Conservation (phyloP, 352 stramenopile genomes). For the Pythium brachiatum region DNA sequence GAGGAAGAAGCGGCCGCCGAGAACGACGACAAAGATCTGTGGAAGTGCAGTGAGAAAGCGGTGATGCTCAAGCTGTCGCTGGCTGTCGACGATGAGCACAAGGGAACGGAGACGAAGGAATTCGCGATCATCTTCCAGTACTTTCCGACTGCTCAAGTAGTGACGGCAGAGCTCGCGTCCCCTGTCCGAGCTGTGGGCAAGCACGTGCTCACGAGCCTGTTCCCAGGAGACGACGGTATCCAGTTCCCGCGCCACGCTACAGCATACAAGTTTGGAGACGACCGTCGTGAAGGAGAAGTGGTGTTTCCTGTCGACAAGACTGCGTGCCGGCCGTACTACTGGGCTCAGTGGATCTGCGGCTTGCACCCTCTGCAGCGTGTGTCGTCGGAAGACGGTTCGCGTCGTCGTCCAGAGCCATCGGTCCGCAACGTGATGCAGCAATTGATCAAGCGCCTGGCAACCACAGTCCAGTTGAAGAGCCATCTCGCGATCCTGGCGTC, state of each 20-base stretch:
- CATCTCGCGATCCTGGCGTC: conserved; percentile 47
- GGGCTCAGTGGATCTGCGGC: conserved; percentile 76
- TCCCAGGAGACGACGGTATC: conserved; percentile 56
- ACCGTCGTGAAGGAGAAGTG: conserved; percentile 30
- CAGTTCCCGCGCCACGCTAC: conserved; percentile 36
- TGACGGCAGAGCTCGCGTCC: conserved; percentile 50
- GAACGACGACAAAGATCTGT: conserved; percentile 36
- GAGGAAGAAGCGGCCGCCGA: conserved; percentile 19
- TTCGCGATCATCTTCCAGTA: conserved; percentile 71
- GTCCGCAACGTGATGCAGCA: conserved; percentile 65
- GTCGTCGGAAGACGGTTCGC: not conserved
- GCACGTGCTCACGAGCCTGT: conserved; percentile 43
- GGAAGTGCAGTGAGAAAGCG: conserved; percentile 50
- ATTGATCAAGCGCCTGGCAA: conserved; percentile 53
- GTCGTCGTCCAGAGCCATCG: conserved; percentile 52
- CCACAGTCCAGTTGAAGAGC: conserved; percentile 38
- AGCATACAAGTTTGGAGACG: conserved; percentile 48
- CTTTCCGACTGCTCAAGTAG: conserved; percentile 46
- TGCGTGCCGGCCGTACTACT: conserved; percentile 55
- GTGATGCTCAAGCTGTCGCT: conserved; percentile 47
- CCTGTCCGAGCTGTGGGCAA: conserved; percentile 12
- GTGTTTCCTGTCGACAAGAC: conserved; percentile 38
- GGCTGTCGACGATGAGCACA: conserved; percentile 35
- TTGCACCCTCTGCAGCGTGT: conserved; percentile 47
- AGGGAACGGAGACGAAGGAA: conserved; percentile 26